Base-by-base conservation (phyloP, 495 filamentous ascomycete species). In the Xylaria acuta region DNA sequence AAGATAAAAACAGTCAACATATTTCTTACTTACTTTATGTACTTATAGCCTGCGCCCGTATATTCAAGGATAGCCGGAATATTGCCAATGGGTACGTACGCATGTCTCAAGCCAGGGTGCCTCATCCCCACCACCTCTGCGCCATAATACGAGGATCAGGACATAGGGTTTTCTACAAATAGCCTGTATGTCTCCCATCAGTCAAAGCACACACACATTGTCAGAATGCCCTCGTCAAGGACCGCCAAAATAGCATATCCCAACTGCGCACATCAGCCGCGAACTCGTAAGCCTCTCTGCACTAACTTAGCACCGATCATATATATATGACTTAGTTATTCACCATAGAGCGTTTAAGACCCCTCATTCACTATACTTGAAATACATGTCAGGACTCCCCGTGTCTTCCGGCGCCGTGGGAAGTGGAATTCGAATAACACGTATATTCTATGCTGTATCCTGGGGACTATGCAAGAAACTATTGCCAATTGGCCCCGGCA, bases 401-500 rank as follows among this genome's bases (percentile, higher is more conserved):
- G n/a, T n/a, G n/a, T 16, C 16, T 43, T 43, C 40, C 40, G 3
- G 1, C 40, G 12, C n/a, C n/a, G n/a, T n/a, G n/a, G n/a, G n/a
- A n/a, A n/a, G n/a, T n/a, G n/a, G n/a, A n/a, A n/a, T n/a, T n/a
- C n/a, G n/a, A n/a, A n/a, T n/a, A n/a, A n/a, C n/a, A n/a, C n/a
- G n/a, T n/a, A n/a, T n/a, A n/a, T n/a, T n/a, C n/a, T n/a, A 41
- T 25, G 9, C 14, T 54, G 12, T 30, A 1, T 18, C 51, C 22
- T 27, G 18, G 22, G 64, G 12, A 25, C 30, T 40, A 7, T 38
- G 9, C 1, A 53, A 7, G 16, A 54, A 20, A 8, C 76, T 45
- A 73, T 51, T n/a, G 32, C 59, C 74, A 94, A 82, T 76, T 94
- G 91, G 4, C 93, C 93, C 73, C 92, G 80, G 43, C 93, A 82